Evolutionary conservation across 1,139 yeast genomes (phyloP), one percentile per base, ranked within the genome.

Genomic region (Suhomyces kunorum): DNA sequence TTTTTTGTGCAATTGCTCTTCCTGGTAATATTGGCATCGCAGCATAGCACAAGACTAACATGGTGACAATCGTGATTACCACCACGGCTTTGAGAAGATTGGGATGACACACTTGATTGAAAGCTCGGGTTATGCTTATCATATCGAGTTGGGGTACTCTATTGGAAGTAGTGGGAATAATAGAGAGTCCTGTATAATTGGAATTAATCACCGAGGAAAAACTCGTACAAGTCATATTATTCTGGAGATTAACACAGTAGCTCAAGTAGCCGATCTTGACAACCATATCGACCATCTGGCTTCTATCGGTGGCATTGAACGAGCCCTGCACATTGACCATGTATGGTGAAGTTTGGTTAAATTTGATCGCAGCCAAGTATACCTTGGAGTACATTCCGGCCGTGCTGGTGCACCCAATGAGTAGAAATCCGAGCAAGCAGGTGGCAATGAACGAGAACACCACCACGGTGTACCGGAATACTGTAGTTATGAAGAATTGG

Each of bases 251-350:
- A 7, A 77, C 55, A 53, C 85, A 80, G 32, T 77, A 58, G 4
- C 79, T 75, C 40, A 76, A 50, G 47, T 78, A 81, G 0, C 83
- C 83, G 2, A 78, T 67, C 26, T 61, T 61, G 8, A 78, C 65
- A 13, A 59, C 50, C 64, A 76, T 60, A 6, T 56, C 58, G 7
- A 60, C 54, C 23, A 66, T 49, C 3, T 52, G 45, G 8, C 62
- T 51, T 12, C 32, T 26, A 22, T 49, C 34, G 36, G 62, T 61
- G 9, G 42, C 15, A n/a, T 36, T 40, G 44, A 64, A 68, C 2
- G 68, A 63, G 2, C 51, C 43, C 38, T 64, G 53, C n/a, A 74
- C 60, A 37, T 64, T 52, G 3, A 68, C 55, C 38, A 57, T 66
- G 40, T 73, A 59, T 5, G 67, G 49, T 1, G 78, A 68, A 4